These are phyloP conservation scores for Cafeteria roenbergensis DNA, from an alignment of 108 stramenopile genomes.

Conservation along the genomic window DNA sequence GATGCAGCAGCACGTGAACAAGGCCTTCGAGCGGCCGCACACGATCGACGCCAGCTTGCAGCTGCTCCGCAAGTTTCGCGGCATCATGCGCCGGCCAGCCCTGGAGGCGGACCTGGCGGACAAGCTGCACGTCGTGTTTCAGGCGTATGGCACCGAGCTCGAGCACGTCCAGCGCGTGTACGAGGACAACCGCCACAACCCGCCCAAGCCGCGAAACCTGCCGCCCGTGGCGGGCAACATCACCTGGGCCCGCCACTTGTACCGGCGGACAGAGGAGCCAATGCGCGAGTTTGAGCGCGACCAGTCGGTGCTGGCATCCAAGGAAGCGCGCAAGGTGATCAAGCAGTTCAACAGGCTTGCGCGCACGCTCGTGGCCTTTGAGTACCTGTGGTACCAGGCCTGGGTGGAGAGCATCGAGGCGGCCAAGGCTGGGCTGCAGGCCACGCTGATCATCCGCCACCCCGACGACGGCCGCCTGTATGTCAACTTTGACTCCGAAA, in stretches of 20 bases:
- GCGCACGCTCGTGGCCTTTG: constrained; percentile 47
- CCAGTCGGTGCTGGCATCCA: constrained; percentile 29
- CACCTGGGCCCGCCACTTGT: constrained; percentile 49
- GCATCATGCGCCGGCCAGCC: constrained; percentile 38
- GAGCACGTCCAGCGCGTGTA: constrained; percentile 38
- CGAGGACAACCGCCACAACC: constrained; percentile 41
- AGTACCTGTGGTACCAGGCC: constrained; percentile 55
- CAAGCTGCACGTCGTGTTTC: constrained; percentile 44
- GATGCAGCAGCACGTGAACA: constrained; percentile 44
- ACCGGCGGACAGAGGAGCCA: constrained; percentile 45
- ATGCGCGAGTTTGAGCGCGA: constrained; percentile 42
- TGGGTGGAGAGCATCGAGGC: constrained; percentile 42
- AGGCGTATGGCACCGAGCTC: constrained; percentile 48
- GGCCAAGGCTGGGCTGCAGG: constrained; percentile 45
- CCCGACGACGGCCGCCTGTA: constrained; percentile 32
- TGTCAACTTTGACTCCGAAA: constrained; percentile 51
- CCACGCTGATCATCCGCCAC: constrained; percentile 50
- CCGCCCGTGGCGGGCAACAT: constrained; percentile 55
- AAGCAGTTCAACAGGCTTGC: constrained; percentile 48
- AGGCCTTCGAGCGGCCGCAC: constrained; percentile 40
- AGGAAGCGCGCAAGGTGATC: constrained; percentile 45
- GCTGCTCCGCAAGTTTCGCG: constrained; percentile 40
- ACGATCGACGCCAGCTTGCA: constrained; percentile 40
- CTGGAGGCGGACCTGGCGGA: constrained; percentile 39
- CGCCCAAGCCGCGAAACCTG: constrained; percentile 45